Percentiles rank a stretch among this genome's conserved stretches.
phyloP scores from a whole-genome alignment of 352 stramenopile species.

The Globisporangium radiosum region DNA sequence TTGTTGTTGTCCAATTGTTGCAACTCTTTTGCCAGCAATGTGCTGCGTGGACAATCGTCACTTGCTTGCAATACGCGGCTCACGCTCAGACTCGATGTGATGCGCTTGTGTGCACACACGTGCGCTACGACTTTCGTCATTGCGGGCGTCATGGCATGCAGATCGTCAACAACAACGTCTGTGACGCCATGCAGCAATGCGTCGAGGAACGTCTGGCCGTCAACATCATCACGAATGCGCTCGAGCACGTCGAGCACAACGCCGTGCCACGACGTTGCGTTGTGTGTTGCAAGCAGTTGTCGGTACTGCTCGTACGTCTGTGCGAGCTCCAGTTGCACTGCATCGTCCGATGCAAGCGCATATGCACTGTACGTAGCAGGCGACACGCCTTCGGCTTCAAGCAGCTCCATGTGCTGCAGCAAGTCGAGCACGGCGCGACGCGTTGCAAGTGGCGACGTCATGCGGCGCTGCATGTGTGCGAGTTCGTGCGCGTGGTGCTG shows the following conservation, averaged over 20 bases:
- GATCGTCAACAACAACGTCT: slow-evolving; percentile 64
- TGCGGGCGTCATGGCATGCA: slow-evolving; percentile 58
- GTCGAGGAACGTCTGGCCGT: slow-evolving; percentile 23
- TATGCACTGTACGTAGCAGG: slow-evolving; percentile 30
- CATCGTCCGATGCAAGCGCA: slow-evolving; percentile 12
- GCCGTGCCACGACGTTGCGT: slow-evolving; percentile 62
- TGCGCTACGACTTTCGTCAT: slow-evolving; percentile 47
- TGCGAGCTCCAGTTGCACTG: slow-evolving; percentile 28
- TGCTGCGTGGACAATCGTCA: slow-evolving; percentile 23
- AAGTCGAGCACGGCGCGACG: slow-evolving; percentile 50
- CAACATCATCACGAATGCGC: slow-evolving; percentile 8
- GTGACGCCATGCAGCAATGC: slow-evolving; percentile 37
- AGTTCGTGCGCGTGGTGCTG: slow-evolving; percentile 40
- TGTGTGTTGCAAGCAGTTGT: slow-evolving; percentile 39
- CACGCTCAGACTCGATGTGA: slow-evolving; percentile 52
- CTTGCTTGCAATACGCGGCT: slow-evolving; percentile 30
- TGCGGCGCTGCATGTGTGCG: slow-evolving; percentile 23
- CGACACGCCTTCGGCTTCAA: slow-evolving; percentile 53
- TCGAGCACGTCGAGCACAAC: slow-evolving; percentile 39
- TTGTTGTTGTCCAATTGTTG: background rate
- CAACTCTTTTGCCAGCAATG: slow-evolving; percentile 33
- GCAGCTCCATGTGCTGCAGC: slow-evolving; percentile 60
- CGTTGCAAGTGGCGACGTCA: slow-evolving; percentile 45
- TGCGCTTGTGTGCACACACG: slow-evolving; percentile 26
- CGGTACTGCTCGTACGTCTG: slow-evolving; percentile 47